Percentiles rank a stretch among this genome's conserved stretches.
Conservation (phyloP, 371 early-diverging fungal genomes). For the Mortierella sp. region DNA sequence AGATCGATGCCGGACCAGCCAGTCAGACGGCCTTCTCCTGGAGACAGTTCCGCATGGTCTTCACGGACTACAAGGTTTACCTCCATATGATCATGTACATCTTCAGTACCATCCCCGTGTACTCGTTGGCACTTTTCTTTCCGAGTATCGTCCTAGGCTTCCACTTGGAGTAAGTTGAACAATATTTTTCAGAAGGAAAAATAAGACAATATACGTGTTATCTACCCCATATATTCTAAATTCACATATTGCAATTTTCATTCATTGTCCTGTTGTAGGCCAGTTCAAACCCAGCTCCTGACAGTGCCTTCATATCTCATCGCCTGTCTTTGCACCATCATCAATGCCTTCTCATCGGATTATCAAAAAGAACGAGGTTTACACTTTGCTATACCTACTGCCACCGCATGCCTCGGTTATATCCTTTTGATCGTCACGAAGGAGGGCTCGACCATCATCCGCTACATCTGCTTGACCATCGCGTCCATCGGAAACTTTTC, state of each 20-base stretch:
- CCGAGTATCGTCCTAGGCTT: constrained; percentile 64
- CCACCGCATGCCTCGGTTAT: constrained; percentile 22
- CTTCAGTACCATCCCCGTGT: constrained; percentile 51
- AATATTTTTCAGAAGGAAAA: no score
- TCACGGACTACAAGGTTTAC: constrained; percentile 61
- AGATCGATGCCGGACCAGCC: constrained; percentile 55
- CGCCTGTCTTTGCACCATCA: constrained; percentile 47
- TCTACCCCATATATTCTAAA: no score
- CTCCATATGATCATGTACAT: constrained; percentile 58
- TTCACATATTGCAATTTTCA: no score
- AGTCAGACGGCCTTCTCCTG: constrained; percentile 52
- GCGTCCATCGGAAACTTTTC: constrained; percentile 61
- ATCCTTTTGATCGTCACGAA: constrained; percentile 22
- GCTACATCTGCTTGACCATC: constrained; percentile 61
- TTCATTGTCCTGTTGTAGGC: constrained; percentile 54
- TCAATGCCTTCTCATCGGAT: constrained; percentile 52
- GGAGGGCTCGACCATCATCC: constrained; percentile 22
- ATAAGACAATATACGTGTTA: no score
- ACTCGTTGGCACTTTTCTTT: constrained; percentile 64
- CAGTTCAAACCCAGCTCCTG: constrained; percentile 59
- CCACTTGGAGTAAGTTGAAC: constrained; percentile 55
- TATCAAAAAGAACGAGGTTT: constrained; percentile 45
- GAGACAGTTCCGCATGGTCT: constrained; percentile 55
- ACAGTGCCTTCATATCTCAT: constrained; percentile 58
- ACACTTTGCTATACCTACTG: constrained; percentile 20